These are phyloP conservation scores for Fusarium phyllophilum DNA, from an alignment of 2,329 filamentous ascomycete genomes.

Conservation along the genomic window DNA sequence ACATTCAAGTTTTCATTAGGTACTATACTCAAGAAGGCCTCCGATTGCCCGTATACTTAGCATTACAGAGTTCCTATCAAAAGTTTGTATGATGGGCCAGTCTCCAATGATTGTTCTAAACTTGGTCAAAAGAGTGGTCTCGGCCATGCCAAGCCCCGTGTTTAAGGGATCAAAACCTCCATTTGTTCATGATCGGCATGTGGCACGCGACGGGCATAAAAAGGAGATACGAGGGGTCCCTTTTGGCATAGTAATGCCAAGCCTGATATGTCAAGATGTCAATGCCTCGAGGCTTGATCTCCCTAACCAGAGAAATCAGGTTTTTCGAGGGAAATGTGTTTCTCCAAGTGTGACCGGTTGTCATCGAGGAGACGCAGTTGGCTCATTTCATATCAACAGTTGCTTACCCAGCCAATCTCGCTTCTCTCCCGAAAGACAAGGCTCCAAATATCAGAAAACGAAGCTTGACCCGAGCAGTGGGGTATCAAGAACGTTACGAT, in stretches of 20 bases:
- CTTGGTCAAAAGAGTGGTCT: constrained; percentile 2
- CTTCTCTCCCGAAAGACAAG: not conserved
- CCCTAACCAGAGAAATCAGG: not conserved
- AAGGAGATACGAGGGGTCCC: not conserved
- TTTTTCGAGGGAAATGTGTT: not conserved
- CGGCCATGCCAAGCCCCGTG: constrained; percentile 19
- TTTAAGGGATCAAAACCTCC: not conserved
- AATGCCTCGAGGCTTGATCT: not conserved
- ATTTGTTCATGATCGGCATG: constrained; percentile 24
- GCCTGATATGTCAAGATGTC: not conserved
- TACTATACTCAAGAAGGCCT: constrained; percentile 8
- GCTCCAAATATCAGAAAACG: constrained; percentile 1
- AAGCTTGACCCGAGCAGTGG: constrained; percentile 15
- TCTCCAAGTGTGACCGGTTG: constrained; percentile 7
- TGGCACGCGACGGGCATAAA: constrained; percentile 21
- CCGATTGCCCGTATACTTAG: not conserved
- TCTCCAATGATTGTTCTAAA: not conserved
- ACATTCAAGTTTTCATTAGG: not conserved
- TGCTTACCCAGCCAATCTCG: constrained; percentile 8
- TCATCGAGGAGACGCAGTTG: constrained; percentile 35
- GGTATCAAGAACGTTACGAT: not conserved
- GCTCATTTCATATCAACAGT: constrained; percentile 7
- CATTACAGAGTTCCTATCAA: not conserved
- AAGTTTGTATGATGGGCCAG: not conserved
- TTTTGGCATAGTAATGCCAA: not conserved